Conservation (phyloP, 2,329 filamentous ascomycete genomes). For the Sphaerulina vaccinii region DNA sequence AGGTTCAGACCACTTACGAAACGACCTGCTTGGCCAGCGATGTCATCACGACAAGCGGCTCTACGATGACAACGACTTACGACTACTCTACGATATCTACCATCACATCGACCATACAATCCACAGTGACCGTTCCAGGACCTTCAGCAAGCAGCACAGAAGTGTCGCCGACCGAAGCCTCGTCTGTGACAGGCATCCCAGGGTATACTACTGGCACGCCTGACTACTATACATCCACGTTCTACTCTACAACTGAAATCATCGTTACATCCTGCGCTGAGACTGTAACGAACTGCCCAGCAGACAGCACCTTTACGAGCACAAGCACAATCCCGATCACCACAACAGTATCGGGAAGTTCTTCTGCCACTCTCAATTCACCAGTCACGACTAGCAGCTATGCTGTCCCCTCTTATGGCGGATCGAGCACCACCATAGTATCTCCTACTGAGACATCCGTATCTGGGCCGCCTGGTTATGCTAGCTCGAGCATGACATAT, state of each 20-base stretch:
- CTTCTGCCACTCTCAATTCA: conserved; percentile 26
- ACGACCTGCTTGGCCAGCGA: conserved; percentile 20
- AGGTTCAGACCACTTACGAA: conserved; percentile 19
- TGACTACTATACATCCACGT: too few species aligned
- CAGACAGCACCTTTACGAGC: too few species aligned
- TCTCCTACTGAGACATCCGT: conserved; percentile 9
- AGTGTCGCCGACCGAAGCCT: conserved; percentile 14
- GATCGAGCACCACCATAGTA: conserved; percentile 1
- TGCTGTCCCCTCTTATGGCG: not conserved
- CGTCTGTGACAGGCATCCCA: not conserved
- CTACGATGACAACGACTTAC: conserved; percentile 23
- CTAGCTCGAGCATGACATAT: not conserved
- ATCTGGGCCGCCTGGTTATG: conserved; percentile 2
- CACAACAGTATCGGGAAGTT: too few species aligned
- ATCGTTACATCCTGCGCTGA: too few species aligned
- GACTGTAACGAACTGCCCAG: too few species aligned
- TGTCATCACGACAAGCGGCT: conserved; percentile 20
- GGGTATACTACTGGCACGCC: conserved; percentile 32
- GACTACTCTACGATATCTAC: conserved; percentile 20
- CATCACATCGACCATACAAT: conserved; percentile 22
- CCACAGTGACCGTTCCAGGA: conserved; percentile 16
- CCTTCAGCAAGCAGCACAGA: conserved; percentile 13
- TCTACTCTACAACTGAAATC: too few species aligned
- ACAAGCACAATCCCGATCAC: too few species aligned
- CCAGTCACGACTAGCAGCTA: not conserved